A percentile compares a stretch with the other conserved stretches of the same genome.
phyloP scores from a whole-genome alignment of 768 basidiomycete genomes.

The Auriscalpium orientale region DNA sequence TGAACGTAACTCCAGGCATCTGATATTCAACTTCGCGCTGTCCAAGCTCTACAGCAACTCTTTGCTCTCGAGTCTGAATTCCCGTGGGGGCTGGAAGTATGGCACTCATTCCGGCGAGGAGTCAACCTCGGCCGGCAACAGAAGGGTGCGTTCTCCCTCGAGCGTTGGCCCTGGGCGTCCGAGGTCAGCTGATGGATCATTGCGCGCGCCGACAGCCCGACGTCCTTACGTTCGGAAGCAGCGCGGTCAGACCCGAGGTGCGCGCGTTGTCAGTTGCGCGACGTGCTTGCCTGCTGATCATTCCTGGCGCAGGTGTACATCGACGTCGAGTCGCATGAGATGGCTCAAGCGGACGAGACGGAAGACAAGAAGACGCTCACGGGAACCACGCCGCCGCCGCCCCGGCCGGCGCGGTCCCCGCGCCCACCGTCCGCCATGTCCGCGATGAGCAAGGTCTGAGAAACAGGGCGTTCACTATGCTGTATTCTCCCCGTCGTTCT shows the following conservation, averaged over 20 bases:
- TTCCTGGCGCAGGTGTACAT: neutral
- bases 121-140: neutral
- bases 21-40: constrained; percentile 15
- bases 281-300: no score
- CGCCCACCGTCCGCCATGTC: neutral
- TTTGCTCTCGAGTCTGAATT: neutral
- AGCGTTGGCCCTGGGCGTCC: neutral
- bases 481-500: no score
- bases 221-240: neutral
- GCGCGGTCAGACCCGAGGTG: neutral
- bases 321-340: constrained; percentile 3
- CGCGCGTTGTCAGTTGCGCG: neutral
- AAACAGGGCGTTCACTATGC: no score
- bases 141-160: neutral
- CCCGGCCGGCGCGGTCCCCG: neutral
- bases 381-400: neutral
- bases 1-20: neutral
- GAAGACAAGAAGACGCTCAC: neutral
- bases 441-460: neutral
- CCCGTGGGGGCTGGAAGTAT: neutral
- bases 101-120: neutral
- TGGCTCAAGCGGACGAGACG: neutral
- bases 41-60: constrained; percentile 5
- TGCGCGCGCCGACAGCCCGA: neutral
- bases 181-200: neutral